Conservation (phyloP, 208 protist genomes). For the Acanthamoeba royreba region DNA sequence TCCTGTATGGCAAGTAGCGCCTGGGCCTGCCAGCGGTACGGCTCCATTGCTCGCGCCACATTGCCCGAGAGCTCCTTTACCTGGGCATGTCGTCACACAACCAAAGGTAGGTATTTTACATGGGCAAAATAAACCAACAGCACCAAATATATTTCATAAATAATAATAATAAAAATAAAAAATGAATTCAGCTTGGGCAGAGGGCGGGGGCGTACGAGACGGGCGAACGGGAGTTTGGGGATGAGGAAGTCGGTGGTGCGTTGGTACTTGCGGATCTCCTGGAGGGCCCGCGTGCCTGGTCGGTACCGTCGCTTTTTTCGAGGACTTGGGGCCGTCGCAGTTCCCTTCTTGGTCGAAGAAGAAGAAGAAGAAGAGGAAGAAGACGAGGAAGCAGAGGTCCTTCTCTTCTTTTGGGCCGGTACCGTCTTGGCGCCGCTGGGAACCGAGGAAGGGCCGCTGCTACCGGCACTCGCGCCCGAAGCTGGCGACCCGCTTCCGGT, state of each 20-base stretch:
- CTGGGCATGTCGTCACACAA: not conserved
- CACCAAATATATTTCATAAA: slow-evolving; percentile 86
- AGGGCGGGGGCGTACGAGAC: slow-evolving; percentile 89
- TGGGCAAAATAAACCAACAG: no score
- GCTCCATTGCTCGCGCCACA: not conserved
- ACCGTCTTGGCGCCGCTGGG: no score
- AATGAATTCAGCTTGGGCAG: not conserved
- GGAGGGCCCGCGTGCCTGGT: slow-evolving; percentile 97
- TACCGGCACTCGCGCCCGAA: no score
- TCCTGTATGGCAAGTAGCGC: slow-evolving; percentile 92
- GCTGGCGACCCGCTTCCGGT: no score
- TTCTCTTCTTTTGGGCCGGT: no score
- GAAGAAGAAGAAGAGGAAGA: not conserved
- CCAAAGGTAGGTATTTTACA: no score
- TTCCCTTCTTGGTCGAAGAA: slow-evolving; percentile 85
- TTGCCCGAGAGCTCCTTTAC: not conserved
- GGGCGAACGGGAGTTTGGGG: slow-evolving; percentile 95
- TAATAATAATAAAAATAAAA: slow-evolving; percentile 88
- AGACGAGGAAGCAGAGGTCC: no score
- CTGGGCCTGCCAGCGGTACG: slow-evolving; percentile 83
- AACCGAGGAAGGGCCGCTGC: no score
- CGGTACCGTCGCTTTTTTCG: slow-evolving; percentile 96
- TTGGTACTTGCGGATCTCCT: slow-evolving; percentile 98
- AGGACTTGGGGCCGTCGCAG: no score
- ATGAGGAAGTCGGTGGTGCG: slow-evolving; percentile 97